Percentiles rank a stretch among this genome's conserved stretches.
phyloP scores from a whole-genome alignment of 306 rosid species.

The Delonix regia region DNA sequence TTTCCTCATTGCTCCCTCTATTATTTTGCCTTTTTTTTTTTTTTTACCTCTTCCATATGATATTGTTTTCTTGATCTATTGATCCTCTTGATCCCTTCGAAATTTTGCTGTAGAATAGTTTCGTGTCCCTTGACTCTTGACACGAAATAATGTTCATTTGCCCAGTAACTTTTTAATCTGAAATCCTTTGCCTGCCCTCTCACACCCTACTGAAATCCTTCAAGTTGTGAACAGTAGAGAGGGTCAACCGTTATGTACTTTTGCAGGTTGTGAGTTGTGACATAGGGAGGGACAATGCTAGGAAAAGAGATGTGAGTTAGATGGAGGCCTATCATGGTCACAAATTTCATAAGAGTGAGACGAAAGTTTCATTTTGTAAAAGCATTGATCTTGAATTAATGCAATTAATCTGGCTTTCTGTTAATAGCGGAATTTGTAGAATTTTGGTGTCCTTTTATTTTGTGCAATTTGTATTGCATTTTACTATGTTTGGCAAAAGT shows the following conservation, averaged over 20 bases:
- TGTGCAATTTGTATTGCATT: not conserved
- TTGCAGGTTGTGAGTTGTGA: not conserved
- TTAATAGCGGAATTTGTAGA: not conserved
- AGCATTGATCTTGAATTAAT: not conserved
- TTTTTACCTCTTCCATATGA: no score
- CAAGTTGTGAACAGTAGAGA: not conserved
- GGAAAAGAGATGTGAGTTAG: not conserved
- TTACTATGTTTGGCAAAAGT: not conserved
- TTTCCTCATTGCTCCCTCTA: not conserved
- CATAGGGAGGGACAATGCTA: not conserved
- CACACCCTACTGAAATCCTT: not conserved
- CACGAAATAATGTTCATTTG: not conserved
- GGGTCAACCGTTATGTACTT: not conserved
- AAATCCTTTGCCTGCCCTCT: not conserved
- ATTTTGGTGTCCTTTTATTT: not conserved
- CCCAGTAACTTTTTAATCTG: not conserved
- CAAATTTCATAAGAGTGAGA: not conserved
- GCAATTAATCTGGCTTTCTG: slow-evolving; percentile 3
- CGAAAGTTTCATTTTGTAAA: not conserved
- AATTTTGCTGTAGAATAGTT: not conserved
- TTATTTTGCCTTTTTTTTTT: not conserved
- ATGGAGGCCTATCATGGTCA: not conserved
- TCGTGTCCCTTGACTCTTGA: not conserved
- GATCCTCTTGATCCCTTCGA: not conserved
- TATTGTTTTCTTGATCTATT: not conserved